Base-by-base conservation (phyloP, 257 asterid species). In the Rehmannia glutinosa region DNA sequence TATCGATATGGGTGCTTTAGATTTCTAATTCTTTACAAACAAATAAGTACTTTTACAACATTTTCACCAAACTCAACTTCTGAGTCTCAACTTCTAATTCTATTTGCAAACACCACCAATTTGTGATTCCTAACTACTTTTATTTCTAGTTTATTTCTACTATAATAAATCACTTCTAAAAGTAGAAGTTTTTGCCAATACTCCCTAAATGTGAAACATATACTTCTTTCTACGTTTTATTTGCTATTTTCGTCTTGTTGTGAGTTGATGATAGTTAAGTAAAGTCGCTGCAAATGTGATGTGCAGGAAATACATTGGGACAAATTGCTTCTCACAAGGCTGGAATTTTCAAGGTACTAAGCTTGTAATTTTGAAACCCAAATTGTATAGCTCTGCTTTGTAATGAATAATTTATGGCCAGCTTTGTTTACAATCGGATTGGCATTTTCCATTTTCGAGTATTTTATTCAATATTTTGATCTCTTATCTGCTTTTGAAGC, bases 311-410 rank as follows among this genome's bases (percentile, higher is more conserved):
- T 76, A 89, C 96, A 20, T 79, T 89, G 52, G 82, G 39, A 58
- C 58, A 77, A 83, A 91, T 89, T 82, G 96, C 98, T 65, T 85
- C 95, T 73, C 98, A 91, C 69, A 91, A 91, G 78, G 96, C 96
- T 57, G 98, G 98, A 69, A 91, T 89, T 60, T 77, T 91, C 42
- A 91, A 89, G 96, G 98, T 91, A 74, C 62, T 38, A 17, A 41
- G 10, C 72, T 66, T 61, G 72, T 72, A 12, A 23, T 2, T 50
- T 28, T 49, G 54, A 73, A 62, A 51, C 73, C 41, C 23, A 52
- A 73, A 38, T 39, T 35, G 21, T 49, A 38, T 28, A 50, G 10
- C 35, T 56, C 41, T 11, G 52, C 62, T 70, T 35, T 64, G 49
- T 62, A 63, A 53, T 56, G 62, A 69, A 73, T 64, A 69, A 43